These are phyloP conservation scores for Leccinum subtestaceum DNA, from an alignment of 768 basidiomycete genomes.

Conservation along the genomic window DNA sequence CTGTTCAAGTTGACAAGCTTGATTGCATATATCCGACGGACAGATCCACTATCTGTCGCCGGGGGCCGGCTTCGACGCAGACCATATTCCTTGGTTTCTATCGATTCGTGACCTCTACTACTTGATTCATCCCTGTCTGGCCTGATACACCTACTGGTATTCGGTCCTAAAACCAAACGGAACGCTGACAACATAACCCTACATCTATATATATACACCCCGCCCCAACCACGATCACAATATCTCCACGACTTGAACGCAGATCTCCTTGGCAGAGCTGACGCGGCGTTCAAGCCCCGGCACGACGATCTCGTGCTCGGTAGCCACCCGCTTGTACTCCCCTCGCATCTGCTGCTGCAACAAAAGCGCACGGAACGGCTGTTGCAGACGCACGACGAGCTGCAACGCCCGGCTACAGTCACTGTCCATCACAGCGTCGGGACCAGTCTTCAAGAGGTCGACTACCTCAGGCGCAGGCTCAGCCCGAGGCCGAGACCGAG, in stretches of 20 bases:
- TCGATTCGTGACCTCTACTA: too few relatives aligned
- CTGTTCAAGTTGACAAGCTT: too few relatives aligned
- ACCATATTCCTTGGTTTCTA: too few relatives aligned
- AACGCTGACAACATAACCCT: background rate
- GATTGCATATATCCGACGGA: too few relatives aligned
- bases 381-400: constrained; percentile 4
- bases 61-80: too few relatives aligned
- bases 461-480: background rate
- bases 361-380: constrained; percentile 10
- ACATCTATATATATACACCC: background rate
- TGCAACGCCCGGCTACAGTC: constrained; percentile 1
- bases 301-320: background rate
- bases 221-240: background rate
- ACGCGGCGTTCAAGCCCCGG: background rate
- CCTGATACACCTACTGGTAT: too few relatives aligned
- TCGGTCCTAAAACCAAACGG: background rate
- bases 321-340: background rate
- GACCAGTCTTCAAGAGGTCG: background rate
- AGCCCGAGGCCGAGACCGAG: background rate
- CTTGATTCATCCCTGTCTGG: too few relatives aligned
- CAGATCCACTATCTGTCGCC: too few relatives aligned
- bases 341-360: constrained; percentile 1
- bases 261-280: background rate
- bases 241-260: background rate
- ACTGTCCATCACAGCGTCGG: background rate